These are phyloP conservation scores for Leptomonas pyrrhocoris DNA, from an alignment of 208 protist genomes.

Conservation along the genomic window DNA sequence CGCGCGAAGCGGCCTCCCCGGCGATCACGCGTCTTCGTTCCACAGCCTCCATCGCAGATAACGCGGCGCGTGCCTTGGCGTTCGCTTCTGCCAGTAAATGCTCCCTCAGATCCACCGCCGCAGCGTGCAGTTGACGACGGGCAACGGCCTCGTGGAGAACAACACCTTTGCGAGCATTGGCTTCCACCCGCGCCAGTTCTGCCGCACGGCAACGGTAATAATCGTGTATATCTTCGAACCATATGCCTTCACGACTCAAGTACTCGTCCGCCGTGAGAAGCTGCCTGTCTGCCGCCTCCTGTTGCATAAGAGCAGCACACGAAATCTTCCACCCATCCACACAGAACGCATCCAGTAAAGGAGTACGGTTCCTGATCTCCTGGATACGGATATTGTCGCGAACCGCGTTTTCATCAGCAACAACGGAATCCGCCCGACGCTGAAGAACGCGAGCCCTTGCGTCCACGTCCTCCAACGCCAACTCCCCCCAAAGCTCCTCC, in stretches of 20 bases:
- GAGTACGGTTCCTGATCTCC: too few relatives aligned
- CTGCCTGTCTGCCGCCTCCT: neutral
- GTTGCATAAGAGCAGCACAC: neutral
- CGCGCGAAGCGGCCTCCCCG: neutral
- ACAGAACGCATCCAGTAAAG: too few relatives aligned
- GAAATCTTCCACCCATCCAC: neutral
- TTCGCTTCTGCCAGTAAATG: neutral
- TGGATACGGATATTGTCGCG: too few relatives aligned
- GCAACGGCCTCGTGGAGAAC: too few relatives aligned
- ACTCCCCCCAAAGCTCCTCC: too few relatives aligned
- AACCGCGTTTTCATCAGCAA: too few relatives aligned
- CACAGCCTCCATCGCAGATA: slow-evolving; percentile 7
- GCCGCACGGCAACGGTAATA: neutral
- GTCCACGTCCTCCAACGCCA: too few relatives aligned
- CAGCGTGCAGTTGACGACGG: neutral
- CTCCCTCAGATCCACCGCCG: neutral
- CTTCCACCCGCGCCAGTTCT: neutral
- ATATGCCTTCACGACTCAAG: too few relatives aligned
- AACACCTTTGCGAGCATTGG: neutral
- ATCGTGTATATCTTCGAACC: too few relatives aligned
- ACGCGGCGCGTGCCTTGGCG: neutral
- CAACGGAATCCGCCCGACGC: too few relatives aligned
- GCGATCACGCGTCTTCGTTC: neutral
- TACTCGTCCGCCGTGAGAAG: too few relatives aligned
- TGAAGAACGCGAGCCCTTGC: too few relatives aligned